These are phyloP conservation scores for Agrocybe praecox DNA, from an alignment of 768 basidiomycete species.

Conservation along the genomic window DNA sequence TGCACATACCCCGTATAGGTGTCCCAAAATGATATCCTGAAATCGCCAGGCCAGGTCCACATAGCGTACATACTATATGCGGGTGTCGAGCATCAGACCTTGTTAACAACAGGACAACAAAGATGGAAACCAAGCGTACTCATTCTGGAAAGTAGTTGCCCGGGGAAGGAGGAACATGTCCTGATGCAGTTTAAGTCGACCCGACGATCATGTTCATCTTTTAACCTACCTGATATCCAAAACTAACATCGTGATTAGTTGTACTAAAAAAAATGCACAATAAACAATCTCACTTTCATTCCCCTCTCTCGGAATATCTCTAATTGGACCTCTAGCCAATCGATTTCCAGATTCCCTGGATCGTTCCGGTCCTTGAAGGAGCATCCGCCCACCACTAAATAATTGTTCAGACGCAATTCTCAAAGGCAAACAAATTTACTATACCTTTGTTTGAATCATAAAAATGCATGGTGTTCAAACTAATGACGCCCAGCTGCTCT, in stretches of 20 bases:
- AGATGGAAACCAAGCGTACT: conserved; percentile 44
- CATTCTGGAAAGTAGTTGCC: conserved; percentile 86
- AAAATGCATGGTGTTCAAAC: conserved; percentile 90
- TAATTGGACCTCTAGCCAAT: conserved; percentile 90
- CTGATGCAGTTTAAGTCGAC: conserved; percentile 32
- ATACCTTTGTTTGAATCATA: conserved; percentile 87
- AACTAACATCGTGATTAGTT: conserved; percentile 18
- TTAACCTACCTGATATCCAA: conserved; percentile 28
- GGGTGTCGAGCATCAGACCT: conserved; percentile 14
- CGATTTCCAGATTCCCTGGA: conserved; percentile 86
- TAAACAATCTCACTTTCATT: conserved; percentile 63
- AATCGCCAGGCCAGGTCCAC: conserved; percentile 76
- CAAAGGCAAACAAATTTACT: conserved; percentile 12
- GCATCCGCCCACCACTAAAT: conserved; percentile 77
- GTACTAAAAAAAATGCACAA: conserved; percentile 11
- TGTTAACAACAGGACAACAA: not conserved
- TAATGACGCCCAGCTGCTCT: conserved; percentile 73
- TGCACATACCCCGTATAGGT: conserved; percentile 70
- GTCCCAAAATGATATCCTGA: conserved; percentile 88
- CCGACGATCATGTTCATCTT: conserved; percentile 37
- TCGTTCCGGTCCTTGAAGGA: conserved; percentile 61
- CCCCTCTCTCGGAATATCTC: conserved; percentile 62
- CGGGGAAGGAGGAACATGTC: conserved; percentile 85
- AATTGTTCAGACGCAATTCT: conserved; percentile 3
- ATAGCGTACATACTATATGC: conserved; percentile 60